Percentiles rank a stretch among this genome's conserved stretches.
Evolutionary conservation across 2,329 filamentous ascomycete genomes (phyloP).

Genomic region (Pyrenophora graminea): DNA sequence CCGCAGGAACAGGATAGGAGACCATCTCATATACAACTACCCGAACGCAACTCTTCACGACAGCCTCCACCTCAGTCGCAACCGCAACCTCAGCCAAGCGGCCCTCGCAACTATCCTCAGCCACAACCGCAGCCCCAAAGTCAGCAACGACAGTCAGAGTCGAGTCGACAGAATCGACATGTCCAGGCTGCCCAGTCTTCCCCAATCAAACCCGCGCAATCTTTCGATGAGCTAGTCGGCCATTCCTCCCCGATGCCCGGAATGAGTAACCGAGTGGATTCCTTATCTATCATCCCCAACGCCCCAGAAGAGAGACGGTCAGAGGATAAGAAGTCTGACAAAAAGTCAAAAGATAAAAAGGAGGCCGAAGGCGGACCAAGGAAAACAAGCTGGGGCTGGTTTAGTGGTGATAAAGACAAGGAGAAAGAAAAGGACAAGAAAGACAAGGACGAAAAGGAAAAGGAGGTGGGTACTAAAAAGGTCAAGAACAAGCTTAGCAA

Average conservation of each 20-base stretch:
- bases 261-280: conserved; percentile 71
- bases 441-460: conserved; percentile 53
- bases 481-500: conserved; percentile 70
- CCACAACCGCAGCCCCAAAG: conserved; percentile 16
- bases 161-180: conserved; percentile 33
- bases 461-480: conserved; percentile 49
- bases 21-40: conserved; percentile 44
- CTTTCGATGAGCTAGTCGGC: conserved; percentile 67
- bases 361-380: conserved; percentile 65
- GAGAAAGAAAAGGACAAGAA: conserved; percentile 73
- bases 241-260: conserved; percentile 72
- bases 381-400: conserved; percentile 86
- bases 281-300: conserved; percentile 79
- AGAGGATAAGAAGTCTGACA: conserved; percentile 63
- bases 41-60: conserved; percentile 58
- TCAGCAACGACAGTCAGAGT: conserved; percentile 31
- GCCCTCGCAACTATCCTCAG: conserved; percentile 21
- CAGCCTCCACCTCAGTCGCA: conserved; percentile 36
- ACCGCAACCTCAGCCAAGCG: conserved; percentile 18
- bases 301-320: conserved; percentile 62
- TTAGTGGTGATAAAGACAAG: conserved; percentile 65
- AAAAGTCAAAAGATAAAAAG: conserved; percentile 72
- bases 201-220: conserved; percentile 52
- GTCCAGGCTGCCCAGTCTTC: conserved; percentile 38
- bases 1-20: conserved; percentile 41